Percentiles rank a stretch among this genome's conserved stretches.
These are phyloP conservation scores for Ustilago curta DNA, from an alignment of 1,284 basidiomycete genomes.

Conservation along the genomic window DNA sequence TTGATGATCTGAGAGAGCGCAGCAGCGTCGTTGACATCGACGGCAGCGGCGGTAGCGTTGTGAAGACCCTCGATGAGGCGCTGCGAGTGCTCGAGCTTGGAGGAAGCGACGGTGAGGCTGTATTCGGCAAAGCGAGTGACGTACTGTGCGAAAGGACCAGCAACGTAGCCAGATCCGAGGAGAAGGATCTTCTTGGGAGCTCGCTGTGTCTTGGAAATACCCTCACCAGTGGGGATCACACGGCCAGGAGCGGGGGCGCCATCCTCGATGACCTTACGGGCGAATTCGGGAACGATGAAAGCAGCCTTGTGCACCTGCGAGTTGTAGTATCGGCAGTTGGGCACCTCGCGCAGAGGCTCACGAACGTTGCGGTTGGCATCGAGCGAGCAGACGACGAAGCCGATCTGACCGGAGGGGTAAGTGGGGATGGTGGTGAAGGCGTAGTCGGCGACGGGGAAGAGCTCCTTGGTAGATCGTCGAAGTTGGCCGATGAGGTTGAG, in stretches of 20 bases:
- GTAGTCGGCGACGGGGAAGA: conserved; percentile 90
- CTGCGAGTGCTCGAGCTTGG: conserved; percentile 73
- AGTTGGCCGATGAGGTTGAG: conserved; percentile 87
- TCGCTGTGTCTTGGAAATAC: conserved; percentile 69
- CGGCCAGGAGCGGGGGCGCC: conserved; percentile 64
- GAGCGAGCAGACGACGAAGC: conserved; percentile 91
- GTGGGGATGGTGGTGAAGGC: conserved; percentile 97
- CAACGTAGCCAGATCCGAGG: conserved; percentile 94
- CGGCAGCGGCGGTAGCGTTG: conserved; percentile 79
- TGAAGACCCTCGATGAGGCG: conserved; percentile 78
- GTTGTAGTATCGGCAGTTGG: conserved; percentile 82
- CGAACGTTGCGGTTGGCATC: conserved; percentile 69
- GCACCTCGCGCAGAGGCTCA: conserved; percentile 75
- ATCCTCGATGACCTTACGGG: conserved; percentile 72
- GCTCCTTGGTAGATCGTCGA: conserved; percentile 77
- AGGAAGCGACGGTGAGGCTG: conserved; percentile 77
- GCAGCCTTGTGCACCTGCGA: conserved; percentile 82
- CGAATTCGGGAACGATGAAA: conserved; percentile 93
- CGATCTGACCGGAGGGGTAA: conserved; percentile 97
- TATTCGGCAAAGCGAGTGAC: conserved; percentile 85
- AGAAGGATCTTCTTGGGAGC: conserved; percentile 82
- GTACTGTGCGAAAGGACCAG: conserved; percentile 92
- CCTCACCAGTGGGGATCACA: conserved; percentile 71
- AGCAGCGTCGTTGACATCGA: conserved; percentile 82
- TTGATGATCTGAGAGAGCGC: conserved; percentile 85